These are phyloP conservation scores for Gentiana straminea DNA, from an alignment of 257 asterid genomes.

Conservation along the genomic window DNA sequence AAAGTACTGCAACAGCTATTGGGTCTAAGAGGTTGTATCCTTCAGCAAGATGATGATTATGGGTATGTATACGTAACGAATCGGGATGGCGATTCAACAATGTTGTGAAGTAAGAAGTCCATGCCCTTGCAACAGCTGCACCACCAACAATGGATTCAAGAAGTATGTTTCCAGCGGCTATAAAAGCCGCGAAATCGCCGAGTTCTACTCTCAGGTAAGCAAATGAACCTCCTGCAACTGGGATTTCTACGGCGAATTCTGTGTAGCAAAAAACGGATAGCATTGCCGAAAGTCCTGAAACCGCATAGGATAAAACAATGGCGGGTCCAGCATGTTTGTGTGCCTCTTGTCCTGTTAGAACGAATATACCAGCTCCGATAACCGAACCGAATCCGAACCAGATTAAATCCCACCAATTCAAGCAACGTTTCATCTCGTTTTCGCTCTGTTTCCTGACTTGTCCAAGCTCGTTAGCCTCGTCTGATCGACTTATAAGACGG, in stretches of 20 bases:
- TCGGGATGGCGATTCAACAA: slow-evolving; percentile 16
- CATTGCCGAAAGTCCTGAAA: slow-evolving; percentile 15
- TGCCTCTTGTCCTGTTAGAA: slow-evolving; percentile 15
- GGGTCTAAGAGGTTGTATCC: slow-evolving; percentile 31
- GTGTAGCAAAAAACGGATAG: slow-evolving; percentile 11
- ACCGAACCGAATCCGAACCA: slow-evolving; percentile 24
- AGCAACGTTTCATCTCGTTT: slow-evolving; percentile 12
- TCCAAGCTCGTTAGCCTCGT: slow-evolving; percentile 6
- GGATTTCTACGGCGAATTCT: slow-evolving; percentile 17
- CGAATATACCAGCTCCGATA: slow-evolving; percentile 19
- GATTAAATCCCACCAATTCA: slow-evolving; percentile 18
- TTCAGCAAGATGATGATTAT: slow-evolving; percentile 7
- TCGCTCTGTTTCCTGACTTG: slow-evolving; percentile 8
- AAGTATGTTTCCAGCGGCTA: slow-evolving; percentile 22
- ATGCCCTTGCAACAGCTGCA: slow-evolving; percentile 18
- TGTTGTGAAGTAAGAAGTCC: slow-evolving; percentile 22
- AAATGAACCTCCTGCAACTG: slow-evolving; percentile 23
- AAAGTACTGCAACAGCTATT: slow-evolving; percentile 18
- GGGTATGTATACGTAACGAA: slow-evolving; percentile 13
- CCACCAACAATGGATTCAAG: slow-evolving; percentile 13
- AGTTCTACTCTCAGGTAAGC: slow-evolving; percentile 20
- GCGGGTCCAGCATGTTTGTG: slow-evolving; percentile 16
- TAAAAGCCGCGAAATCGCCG: slow-evolving; percentile 15
- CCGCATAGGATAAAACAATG: slow-evolving; percentile 8
- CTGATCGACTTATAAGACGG: slow-evolving; percentile 14